A percentile compares a stretch with the other conserved stretches of the same genome.
Evolutionary conservation across 2,329 filamentous ascomycete species (phyloP).

Genomic region (Penicillium sp.): DNA sequence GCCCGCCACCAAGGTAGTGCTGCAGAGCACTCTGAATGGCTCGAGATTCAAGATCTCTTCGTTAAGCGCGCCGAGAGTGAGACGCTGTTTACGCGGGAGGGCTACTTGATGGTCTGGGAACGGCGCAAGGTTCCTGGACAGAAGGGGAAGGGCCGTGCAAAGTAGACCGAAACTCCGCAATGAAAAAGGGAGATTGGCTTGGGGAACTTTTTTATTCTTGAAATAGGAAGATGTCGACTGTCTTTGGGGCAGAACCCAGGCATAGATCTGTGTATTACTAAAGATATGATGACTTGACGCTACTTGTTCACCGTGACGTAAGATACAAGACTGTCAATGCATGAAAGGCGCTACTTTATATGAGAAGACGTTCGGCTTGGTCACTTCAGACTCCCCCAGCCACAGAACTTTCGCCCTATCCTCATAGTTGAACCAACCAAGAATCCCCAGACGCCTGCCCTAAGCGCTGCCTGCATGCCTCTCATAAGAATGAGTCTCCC

Average conservation of each 20-base stretch:
- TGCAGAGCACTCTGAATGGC: constrained; percentile 67
- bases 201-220: neutral
- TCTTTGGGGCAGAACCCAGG: neutral
- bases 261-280: constrained; percentile 12
- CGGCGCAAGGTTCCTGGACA: constrained; percentile 57
- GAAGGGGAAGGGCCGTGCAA: constrained; percentile 36
- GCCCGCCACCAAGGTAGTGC: constrained; percentile 23
- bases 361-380: constrained; percentile 7
- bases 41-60: constrained; percentile 89
- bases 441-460: constrained; percentile 38
- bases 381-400: constrained; percentile 34
- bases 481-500: constrained; percentile 37
- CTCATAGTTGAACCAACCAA: constrained; percentile 37
- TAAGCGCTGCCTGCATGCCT: constrained; percentile 38
- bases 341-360: neutral
- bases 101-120: constrained; percentile 97
- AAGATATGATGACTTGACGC: constrained; percentile 14
- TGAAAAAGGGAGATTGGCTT: neutral
- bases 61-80: constrained; percentile 88
- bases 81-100: constrained; percentile 87
- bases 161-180: constrained; percentile 2
- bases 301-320: neutral
- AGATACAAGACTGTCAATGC: neutral
- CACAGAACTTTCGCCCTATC: constrained; percentile 41
- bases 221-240: neutral